Evolutionary conservation across 345 rosid species (phyloP), one percentile per base, ranked within the genome.

Genomic region (Hibiscus trionum): DNA sequence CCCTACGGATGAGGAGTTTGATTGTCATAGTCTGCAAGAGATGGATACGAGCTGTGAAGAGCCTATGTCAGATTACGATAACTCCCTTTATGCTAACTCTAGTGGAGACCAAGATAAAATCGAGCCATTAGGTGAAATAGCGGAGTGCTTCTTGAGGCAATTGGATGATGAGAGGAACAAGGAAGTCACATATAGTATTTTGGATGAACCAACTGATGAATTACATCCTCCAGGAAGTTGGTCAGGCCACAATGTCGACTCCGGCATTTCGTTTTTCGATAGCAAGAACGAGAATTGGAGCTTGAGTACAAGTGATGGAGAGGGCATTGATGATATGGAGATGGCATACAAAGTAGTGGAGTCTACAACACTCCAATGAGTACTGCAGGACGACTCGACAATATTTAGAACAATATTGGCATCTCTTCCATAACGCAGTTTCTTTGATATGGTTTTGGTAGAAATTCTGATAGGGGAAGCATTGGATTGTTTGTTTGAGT

Each of bases 1-100:
- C 19, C 90, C 77, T 74, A 82, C 86, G 4, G 91, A 88, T 5
- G 85, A 86, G 71, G 88, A 88, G 4, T 86, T 79, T 49, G 88
- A 94, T 65, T 82, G 86, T 77, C 94, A 83, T 21, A 57, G 33
- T 57, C 15, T 57, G 70, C 91, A 84, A 66, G 96, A 91, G 79
- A 89, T 87, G 88, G 97, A 91, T 57, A 88, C 85, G 69, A 87
- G 91, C 85, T 77, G 88, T 44, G 95, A 88, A 78, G 86, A 80
- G 70, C 79, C 79, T 14, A 77, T 78, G 17, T 85, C 91, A 1
- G 93, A 88, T 47, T 77, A 73, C 35, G 86, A 83, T 47, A 79
- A 86, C 71, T 80, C 78, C 46, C 74, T 76, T 65, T 75, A 76
- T 74, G 77, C 78, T 59, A 79, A 69, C 71, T 77, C 69, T 7